phyloP scores from a whole-genome alignment of 805 yeast genomes.

The fission yeast (Schizosaccharomyces pombe) region ASM294v3 CU329670.1:264501-265000 shows the following conservation, averaged over 20 bases:
- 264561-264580: neutral
- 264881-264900: too few relatives aligned
- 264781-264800: neutral
- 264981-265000: neutral
- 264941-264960: neutral
- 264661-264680: neutral
- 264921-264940: neutral
- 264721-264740: neutral
- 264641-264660: neutral
- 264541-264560: neutral
- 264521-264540: neutral
- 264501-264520: neutral
- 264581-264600: neutral
- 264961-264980: neutral
- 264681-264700: neutral
- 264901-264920: neutral
- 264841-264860: too few relatives aligned
- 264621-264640: neutral
- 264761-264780: neutral
- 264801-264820: too few relatives aligned
- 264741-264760: neutral
- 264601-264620: neutral
- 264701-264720: neutral
- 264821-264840: too few relatives aligned
- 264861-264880: too few relatives aligned